These are phyloP conservation scores for Trichomonas vaginalis DNA, from an alignment of 208 protist genomes.

Conservation along the genomic window DNA sequence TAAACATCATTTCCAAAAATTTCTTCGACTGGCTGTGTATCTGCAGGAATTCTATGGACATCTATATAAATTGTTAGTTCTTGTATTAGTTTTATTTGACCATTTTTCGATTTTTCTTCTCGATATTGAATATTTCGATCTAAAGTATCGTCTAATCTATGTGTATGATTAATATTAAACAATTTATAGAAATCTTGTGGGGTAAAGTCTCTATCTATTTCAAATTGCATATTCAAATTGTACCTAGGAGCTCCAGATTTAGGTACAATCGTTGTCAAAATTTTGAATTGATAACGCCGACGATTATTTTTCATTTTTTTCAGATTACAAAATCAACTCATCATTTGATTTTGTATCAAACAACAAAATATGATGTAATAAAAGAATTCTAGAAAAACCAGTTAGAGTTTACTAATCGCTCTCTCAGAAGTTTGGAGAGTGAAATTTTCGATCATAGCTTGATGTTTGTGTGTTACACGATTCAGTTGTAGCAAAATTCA, in stretches of 20 bases:
- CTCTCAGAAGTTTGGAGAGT: no score
- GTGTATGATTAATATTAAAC: background rate
- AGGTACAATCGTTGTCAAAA: background rate
- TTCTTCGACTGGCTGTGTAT: background rate
- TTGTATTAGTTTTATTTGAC: background rate
- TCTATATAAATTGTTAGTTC: background rate
- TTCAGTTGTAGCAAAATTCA: no score
- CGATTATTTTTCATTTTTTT: no score
- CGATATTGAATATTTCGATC: background rate
- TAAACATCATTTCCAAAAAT: background rate
- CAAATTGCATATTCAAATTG: background rate
- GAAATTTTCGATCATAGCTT: no score
- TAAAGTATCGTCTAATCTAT: background rate
- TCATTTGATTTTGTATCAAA: no score
- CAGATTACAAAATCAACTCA: no score
- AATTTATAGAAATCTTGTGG: background rate
- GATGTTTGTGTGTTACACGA: no score
- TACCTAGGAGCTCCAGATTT: background rate
- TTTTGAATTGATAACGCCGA: no score
- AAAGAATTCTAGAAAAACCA: no score
- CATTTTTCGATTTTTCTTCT: background rate
- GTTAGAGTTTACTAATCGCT: no score
- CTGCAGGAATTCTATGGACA: background rate
- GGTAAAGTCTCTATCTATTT: background rate
- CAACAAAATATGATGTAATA: no score